Evolutionary conservation across 2,329 filamentous ascomycete genomes (phyloP).

Genomic region (Fusarium humuli): DNA sequence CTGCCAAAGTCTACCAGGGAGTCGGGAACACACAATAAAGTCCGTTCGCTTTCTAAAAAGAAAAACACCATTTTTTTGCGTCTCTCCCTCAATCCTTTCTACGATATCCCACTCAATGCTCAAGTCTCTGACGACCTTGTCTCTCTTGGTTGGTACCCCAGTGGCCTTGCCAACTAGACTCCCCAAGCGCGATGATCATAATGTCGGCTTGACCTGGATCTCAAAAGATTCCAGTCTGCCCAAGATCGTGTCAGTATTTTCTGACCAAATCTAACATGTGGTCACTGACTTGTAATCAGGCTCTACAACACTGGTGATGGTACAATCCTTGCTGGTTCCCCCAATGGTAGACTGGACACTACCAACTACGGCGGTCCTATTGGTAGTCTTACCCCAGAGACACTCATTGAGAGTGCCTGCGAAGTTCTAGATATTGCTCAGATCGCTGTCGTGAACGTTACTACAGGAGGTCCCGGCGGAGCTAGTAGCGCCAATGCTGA

Average conservation of each 20-base stretch:
- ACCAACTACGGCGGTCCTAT: conserved; percentile 48
- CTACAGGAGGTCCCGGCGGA: background rate
- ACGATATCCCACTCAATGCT: background rate
- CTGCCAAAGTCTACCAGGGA: background rate
- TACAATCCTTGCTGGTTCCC: conserved; percentile 52
- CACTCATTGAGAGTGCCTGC: conserved; percentile 48
- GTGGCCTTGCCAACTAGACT: background rate
- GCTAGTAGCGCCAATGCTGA: background rate
- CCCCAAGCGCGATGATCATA: background rate
- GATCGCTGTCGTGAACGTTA: conserved; percentile 47
- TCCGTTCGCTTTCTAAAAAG: background rate
- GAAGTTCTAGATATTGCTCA: conserved; percentile 50
- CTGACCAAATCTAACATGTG: background rate
- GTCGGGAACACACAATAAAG: background rate
- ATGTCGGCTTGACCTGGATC: background rate
- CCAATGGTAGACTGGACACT: conserved; percentile 51
- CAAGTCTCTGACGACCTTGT: background rate
- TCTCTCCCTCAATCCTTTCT: background rate
- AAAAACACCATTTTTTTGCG: too few relatives aligned
- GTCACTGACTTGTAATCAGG: background rate
- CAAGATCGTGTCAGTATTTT: conserved; percentile 43
- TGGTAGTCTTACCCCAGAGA: conserved; percentile 40
- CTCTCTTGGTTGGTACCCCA: background rate
- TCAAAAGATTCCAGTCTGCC: conserved; percentile 26
- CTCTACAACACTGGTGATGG: conserved; percentile 32